A percentile compares a stretch with the other conserved stretches of the same genome.
These are phyloP conservation scores for Jatropha multifida DNA, from an alignment of 441 rosid genomes.

Conservation along the genomic window DNA sequence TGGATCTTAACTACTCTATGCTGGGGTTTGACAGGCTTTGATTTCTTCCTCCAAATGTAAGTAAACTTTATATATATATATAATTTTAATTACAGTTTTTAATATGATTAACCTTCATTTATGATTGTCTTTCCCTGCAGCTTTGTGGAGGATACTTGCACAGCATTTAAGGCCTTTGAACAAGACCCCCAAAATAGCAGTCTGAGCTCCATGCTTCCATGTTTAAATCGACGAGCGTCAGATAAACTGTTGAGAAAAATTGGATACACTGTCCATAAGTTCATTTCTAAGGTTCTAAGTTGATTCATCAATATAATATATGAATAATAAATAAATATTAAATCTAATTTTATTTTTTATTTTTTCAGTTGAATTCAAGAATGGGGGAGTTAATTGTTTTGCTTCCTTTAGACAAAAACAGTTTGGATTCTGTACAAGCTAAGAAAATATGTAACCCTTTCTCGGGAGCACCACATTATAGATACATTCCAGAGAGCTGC, in stretches of 20 bases:
- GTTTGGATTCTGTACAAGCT: conserved; percentile 12
- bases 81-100: background rate
- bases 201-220: conserved; percentile 46
- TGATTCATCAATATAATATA: background rate
- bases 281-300: conserved; percentile 42
- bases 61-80: conserved; percentile 13
- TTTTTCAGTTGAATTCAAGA: conserved; percentile 47
- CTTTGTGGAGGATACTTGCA: conserved; percentile 56
- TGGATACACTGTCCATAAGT: conserved; percentile 41
- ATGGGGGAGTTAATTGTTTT: conserved; percentile 26
- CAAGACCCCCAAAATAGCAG: conserved; percentile 46
- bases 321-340: no score
- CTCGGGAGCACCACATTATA: conserved; percentile 41
- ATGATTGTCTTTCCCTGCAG: conserved; percentile 29
- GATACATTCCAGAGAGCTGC: conserved; percentile 44
- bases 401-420: conserved; percentile 22
- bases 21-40: conserved; percentile 64
- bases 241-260: conserved; percentile 37
- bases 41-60: conserved; percentile 63
- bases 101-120: background rate
- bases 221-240: conserved; percentile 42
- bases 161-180: conserved; percentile 42
- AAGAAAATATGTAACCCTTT: conserved; percentile 60
- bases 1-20: conserved; percentile 61
- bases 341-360: background rate